phyloP scores from a whole-genome alignment of 306 rosid species.

The Fragaria iinumae region DNA sequence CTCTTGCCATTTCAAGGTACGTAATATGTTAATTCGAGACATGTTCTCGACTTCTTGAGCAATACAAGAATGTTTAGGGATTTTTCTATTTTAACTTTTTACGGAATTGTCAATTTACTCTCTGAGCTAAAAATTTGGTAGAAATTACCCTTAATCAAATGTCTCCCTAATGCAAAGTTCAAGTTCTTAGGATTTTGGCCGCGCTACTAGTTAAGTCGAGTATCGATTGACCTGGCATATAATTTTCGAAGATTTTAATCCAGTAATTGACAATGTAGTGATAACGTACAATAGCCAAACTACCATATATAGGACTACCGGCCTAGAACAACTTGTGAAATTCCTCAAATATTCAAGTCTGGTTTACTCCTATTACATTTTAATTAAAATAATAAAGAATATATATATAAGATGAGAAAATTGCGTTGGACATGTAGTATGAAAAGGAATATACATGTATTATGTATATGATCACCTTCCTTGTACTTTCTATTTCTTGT shows the following conservation, averaged over 20 bases:
- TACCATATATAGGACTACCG: neutral
- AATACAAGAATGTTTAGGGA: neutral
- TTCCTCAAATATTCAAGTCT: neutral
- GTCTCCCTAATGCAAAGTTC: too few species aligned
- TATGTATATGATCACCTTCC: neutral
- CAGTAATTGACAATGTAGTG: neutral
- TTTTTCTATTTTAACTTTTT: neutral
- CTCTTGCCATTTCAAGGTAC: conserved; percentile 83
- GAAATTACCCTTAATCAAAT: neutral
- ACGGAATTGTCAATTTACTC: neutral
- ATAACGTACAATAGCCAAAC: neutral
- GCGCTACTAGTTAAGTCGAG: neutral
- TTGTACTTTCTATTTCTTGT: neutral
- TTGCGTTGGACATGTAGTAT: neutral
- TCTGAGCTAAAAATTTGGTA: neutral
- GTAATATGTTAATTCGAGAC: neutral
- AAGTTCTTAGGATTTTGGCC: neutral
- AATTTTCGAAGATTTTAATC: neutral
- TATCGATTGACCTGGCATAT: neutral
- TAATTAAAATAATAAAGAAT: neutral
- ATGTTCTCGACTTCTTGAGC: neutral
- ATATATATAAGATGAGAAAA: neutral
- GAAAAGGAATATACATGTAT: neutral
- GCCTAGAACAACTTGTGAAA: neutral
- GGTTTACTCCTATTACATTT: neutral